Percentiles rank a stretch among this genome's conserved stretches.
These are phyloP conservation scores for Quercus bicolor DNA, from an alignment of 306 rosid genomes.

Conservation along the genomic window DNA sequence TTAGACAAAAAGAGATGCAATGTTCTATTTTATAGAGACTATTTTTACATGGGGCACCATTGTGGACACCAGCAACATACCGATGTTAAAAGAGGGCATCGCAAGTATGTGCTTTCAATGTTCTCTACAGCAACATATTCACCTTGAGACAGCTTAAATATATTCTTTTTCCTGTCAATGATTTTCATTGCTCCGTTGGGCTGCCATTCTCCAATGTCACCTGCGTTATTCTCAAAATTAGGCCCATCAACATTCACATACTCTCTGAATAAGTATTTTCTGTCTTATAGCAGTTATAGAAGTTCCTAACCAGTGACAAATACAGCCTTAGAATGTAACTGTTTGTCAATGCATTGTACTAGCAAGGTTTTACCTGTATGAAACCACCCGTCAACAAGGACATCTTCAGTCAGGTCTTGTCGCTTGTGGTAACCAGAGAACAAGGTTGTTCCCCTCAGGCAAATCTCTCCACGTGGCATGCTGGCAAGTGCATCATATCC, in stretches of 20 bases:
- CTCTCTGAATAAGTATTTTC: background rate
- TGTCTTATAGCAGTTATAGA: background rate
- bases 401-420: slow-evolving; percentile 73
- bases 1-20: background rate
- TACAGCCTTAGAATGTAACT: background rate
- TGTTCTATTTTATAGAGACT: background rate
- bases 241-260: background rate
- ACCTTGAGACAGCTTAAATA: slow-evolving; percentile 92
- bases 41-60: background rate
- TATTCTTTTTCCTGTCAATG: slow-evolving; percentile 84
- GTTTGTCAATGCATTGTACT: background rate
- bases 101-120: slow-evolving; percentile 68
- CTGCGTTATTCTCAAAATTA: slow-evolving; percentile 41
- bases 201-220: slow-evolving; percentile 98
- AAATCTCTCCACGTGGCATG: slow-evolving; percentile 77
- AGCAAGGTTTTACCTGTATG: slow-evolving; percentile 68
- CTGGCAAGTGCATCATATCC: slow-evolving; percentile 75
- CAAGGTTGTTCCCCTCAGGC: slow-evolving; percentile 66
- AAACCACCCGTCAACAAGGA: slow-evolving; percentile 89
- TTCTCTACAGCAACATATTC: slow-evolving; percentile 91
- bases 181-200: slow-evolving; percentile 84
- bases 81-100: slow-evolving; percentile 73
- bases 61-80: slow-evolving; percentile 40
- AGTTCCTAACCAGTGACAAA: background rate
- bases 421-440: slow-evolving; percentile 86